phyloP scores from a whole-genome alignment of 164 flowering plant genomes.

The Umbellularia californica region DNA sequence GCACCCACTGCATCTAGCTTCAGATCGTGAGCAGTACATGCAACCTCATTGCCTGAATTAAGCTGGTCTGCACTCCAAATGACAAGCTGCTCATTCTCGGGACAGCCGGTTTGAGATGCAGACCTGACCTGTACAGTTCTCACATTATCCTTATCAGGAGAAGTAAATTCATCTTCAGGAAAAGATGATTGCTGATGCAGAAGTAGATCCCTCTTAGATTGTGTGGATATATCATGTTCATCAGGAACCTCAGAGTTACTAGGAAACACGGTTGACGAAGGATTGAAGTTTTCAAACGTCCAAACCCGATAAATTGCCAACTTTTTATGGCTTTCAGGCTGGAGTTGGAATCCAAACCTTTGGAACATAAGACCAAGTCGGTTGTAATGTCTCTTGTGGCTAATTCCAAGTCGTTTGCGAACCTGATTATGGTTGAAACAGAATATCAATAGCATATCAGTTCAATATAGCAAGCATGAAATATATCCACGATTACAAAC shows the following conservation, averaged over 20 bases:
- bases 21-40: slow-evolving; percentile 13
- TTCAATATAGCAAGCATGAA: background rate
- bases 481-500: background rate
- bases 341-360: slow-evolving; percentile 63
- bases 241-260: slow-evolving; percentile 21
- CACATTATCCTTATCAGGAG: slow-evolving; percentile 8
- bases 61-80: slow-evolving; percentile 15
- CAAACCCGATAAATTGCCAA: slow-evolving; percentile 58
- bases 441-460: background rate
- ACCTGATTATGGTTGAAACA: slow-evolving; percentile 41
- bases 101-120: slow-evolving; percentile 16
- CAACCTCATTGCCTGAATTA: slow-evolving; percentile 20
- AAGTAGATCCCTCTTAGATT: slow-evolving; percentile 13
- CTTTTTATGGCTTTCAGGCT: slow-evolving; percentile 55
- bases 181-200: slow-evolving; percentile 23
- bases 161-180: slow-evolving; percentile 17
- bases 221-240: slow-evolving; percentile 12
- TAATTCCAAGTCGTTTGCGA: slow-evolving; percentile 67
- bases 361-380: slow-evolving; percentile 49
- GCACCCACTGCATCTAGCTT: slow-evolving; percentile 23
- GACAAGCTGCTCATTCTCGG: slow-evolving; percentile 14
- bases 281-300: slow-evolving; percentile 51
- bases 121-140: slow-evolving; percentile 14
- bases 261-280: slow-evolving; percentile 21
- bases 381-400: slow-evolving; percentile 49